Percentiles rank a stretch among this genome's conserved stretches.
These are phyloP conservation scores for Strobilomyces echinocephalus DNA, from an alignment of 768 basidiomycete genomes.

Conservation along the genomic window DNA sequence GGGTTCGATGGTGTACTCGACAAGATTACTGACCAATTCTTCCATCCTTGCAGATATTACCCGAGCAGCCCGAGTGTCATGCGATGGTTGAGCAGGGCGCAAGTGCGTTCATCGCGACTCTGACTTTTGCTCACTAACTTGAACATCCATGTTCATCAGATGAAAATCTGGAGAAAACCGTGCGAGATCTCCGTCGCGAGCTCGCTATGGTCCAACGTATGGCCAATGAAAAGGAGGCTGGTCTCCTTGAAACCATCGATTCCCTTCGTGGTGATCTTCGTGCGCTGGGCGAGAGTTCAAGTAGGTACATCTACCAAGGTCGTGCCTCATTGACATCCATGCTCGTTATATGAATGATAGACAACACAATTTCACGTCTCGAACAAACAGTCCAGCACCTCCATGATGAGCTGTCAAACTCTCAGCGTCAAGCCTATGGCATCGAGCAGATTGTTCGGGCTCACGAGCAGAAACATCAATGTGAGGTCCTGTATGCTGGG, in stretches of 20 bases:
- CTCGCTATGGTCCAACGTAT: not conserved
- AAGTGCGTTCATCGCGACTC: not conserved
- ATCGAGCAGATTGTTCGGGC: not conserved
- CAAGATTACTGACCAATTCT: not conserved
- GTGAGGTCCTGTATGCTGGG: not conserved
- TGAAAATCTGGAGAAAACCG: not conserved
- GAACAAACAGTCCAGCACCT: not conserved
- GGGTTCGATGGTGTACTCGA: not conserved
- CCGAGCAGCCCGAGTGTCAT: not conserved
- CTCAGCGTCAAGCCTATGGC: not conserved
- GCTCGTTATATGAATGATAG: not conserved
- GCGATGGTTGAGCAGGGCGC: not conserved
- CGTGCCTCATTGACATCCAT: not conserved
- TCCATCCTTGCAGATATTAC: not conserved
- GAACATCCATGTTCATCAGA: not conserved
- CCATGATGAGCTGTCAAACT: not conserved
- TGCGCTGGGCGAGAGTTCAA: not conserved
- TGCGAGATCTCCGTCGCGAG: not conserved
- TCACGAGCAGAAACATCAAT: conserved; percentile 2
- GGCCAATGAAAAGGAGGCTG: not conserved
- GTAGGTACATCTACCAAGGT: not conserved
- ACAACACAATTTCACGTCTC: not conserved
- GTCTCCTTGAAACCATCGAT: not conserved
- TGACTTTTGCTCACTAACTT: not conserved
- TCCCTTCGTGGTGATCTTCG: not conserved